A percentile compares a stretch with the other conserved stretches of the same genome.
These are phyloP conservation scores for Annona squamosa DNA, from an alignment of 164 flowering plant genomes.

Conservation along the genomic window DNA sequence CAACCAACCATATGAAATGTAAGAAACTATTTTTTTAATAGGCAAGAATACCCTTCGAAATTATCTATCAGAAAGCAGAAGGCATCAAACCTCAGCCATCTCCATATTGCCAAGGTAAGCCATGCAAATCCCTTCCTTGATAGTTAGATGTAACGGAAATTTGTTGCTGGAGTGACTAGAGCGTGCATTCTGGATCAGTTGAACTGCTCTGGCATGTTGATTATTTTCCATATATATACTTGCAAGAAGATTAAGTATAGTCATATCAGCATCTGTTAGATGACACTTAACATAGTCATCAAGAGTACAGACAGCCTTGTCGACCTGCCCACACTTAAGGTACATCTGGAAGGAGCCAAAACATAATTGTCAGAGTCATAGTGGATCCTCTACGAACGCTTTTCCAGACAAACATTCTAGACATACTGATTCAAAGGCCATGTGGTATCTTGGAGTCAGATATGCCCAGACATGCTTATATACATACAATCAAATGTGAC, in stretches of 20 bases:
- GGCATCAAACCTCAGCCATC: conserved; percentile 59
- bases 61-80: background rate
- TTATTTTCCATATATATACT: conserved; percentile 43
- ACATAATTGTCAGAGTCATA: background rate
- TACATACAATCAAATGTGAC: background rate
- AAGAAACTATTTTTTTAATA: background rate
- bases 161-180: conserved; percentile 30
- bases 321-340: conserved; percentile 49
- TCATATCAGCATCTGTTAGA: conserved; percentile 34
- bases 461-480: background rate
- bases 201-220: conserved; percentile 47
- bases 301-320: conserved; percentile 42
- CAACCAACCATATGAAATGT: conserved; percentile 1
- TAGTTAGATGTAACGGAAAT: conserved; percentile 38
- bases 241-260: conserved; percentile 51
- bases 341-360: conserved; percentile 35
- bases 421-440: background rate
- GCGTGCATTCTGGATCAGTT: conserved; percentile 50
- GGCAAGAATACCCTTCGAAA: background rate
- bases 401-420: background rate
- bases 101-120: conserved; percentile 59
- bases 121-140: conserved; percentile 72
- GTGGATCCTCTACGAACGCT: background rate
- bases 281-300: conserved; percentile 48
- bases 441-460: background rate